These are phyloP conservation scores for Pseudogymnoascus sp. DNA, from an alignment of 2,329 filamentous ascomycete species.

Conservation along the genomic window DNA sequence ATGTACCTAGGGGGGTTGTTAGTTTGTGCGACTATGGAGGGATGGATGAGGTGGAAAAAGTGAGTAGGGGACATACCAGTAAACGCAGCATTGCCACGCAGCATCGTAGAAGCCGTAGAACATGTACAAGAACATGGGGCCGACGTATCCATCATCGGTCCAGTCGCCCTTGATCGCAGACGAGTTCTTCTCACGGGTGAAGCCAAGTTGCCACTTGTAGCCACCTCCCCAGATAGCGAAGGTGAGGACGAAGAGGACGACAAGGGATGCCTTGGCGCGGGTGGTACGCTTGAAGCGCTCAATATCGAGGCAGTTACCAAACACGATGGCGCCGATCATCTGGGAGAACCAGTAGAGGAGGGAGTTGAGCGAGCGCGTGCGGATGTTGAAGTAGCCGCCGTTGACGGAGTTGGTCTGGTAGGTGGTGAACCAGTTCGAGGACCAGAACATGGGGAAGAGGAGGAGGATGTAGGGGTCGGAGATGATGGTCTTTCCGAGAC, in stretches of 20 bases:
- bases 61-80: conserved; percentile 55
- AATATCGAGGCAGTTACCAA: conserved; percentile 65
- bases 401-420: conserved; percentile 75
- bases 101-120: conserved; percentile 89
- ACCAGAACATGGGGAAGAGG: conserved; percentile 76
- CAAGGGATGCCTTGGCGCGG: conserved; percentile 59
- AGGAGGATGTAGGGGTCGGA: conserved; percentile 66
- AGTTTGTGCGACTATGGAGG: not conserved
- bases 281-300: conserved; percentile 52
- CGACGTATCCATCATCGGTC: conserved; percentile 59
- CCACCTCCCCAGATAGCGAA: conserved; percentile 78
- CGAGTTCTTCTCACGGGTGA: conserved; percentile 11
- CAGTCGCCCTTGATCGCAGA: conserved; percentile 47
- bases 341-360: conserved; percentile 74
- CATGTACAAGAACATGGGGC: conserved; percentile 82
- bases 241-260: conserved; percentile 58
- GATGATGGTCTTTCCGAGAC: conserved; percentile 65
- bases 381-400: conserved; percentile 61
- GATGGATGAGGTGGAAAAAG: not conserved
- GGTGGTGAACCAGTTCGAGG: conserved; percentile 73
- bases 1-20: conserved; percentile 58
- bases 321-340: conserved; percentile 66
- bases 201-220: conserved; percentile 58
- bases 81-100: conserved; percentile 80
- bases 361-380: conserved; percentile 69